These are phyloP conservation scores for Termitomyces sp. DNA, from an alignment of 1,284 basidiomycete species.

Conservation along the genomic window DNA sequence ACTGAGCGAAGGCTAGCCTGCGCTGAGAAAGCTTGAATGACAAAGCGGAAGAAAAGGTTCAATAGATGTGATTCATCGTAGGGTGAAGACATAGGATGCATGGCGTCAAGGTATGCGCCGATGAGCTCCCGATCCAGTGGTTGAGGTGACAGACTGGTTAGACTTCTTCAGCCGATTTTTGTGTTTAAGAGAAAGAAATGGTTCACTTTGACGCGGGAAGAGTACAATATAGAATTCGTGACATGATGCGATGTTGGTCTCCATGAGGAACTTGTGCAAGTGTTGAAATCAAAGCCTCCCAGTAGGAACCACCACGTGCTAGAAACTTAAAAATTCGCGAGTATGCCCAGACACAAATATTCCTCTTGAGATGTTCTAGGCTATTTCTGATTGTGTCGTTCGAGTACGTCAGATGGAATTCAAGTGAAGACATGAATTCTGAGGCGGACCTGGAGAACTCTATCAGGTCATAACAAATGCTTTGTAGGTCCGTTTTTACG, in stretches of 20 bases:
- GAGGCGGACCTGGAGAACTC: constrained; percentile 1
- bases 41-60: constrained; percentile 7
- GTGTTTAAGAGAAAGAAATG: neutral
- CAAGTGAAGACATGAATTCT: neutral
- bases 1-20: constrained; percentile 5
- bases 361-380: neutral
- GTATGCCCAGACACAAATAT: constrained; percentile 2
- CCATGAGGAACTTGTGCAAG: constrained; percentile 8
- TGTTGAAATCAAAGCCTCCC: constrained; percentile 9
- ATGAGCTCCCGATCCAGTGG: neutral
- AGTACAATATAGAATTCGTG: constrained; percentile 3
- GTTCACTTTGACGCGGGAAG: constrained; percentile 4
- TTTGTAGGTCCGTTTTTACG: neutral
- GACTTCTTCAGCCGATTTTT: neutral
- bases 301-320: neutral
- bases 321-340: constrained; percentile 5
- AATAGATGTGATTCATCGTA: constrained; percentile 1
- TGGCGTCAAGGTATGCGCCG: constrained; percentile 2
- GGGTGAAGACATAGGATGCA: neutral
- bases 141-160: constrained; percentile 5
- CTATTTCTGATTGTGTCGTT: neutral
- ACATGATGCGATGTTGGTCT: constrained; percentile 8
- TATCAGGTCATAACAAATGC: constrained; percentile 5
- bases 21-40: constrained; percentile 5
- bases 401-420: neutral